These are phyloP conservation scores for Phytophthora agathidicida DNA, from an alignment of 352 stramenopile genomes.

Conservation along the genomic window DNA sequence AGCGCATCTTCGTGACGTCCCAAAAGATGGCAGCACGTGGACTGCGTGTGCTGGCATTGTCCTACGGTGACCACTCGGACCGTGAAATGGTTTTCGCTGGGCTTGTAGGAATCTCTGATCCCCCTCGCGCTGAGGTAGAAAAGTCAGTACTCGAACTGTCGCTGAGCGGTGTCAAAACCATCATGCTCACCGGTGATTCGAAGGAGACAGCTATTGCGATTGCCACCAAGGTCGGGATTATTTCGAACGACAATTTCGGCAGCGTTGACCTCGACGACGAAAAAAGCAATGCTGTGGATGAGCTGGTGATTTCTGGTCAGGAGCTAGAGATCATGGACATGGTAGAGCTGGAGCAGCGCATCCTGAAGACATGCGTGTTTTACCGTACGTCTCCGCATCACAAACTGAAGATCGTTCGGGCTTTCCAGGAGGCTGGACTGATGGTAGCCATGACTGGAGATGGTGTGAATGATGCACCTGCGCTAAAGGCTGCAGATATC, in stretches of 20 bases:
- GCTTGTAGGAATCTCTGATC: constrained; percentile 93
- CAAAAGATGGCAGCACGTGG: constrained; percentile 75
- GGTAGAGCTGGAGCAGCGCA: constrained; percentile 76
- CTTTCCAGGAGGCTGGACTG: constrained; percentile 84
- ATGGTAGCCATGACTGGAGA: constrained; percentile 99
- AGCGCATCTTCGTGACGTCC: constrained; percentile 67
- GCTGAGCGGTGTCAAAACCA: constrained; percentile 66
- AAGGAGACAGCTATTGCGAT: constrained; percentile 96
- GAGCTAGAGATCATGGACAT: constrained; percentile 93
- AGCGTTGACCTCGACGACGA: constrained; percentile 40
- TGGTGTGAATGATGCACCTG: constrained; percentile 98
- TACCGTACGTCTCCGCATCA: constrained; percentile 95
- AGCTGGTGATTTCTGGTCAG: constrained; percentile 82
- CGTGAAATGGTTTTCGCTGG: constrained; percentile 91
- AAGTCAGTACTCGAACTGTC: constrained; percentile 66
- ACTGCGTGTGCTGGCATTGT: constrained; percentile 91
- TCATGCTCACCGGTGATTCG: constrained; percentile 96
- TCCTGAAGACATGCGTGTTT: constrained; percentile 94
- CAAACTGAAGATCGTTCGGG: constrained; percentile 96
- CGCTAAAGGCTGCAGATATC: constrained; percentile 97
- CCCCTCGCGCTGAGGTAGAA: constrained; percentile 67
- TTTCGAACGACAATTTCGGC: constrained; percentile 54
- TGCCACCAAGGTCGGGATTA: constrained; percentile 93
- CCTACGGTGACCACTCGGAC: constrained; percentile 86
- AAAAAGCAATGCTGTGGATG: constrained; percentile 31